Evolutionary conservation across 2,329 filamentous ascomycete species (phyloP).

Genomic region (Fusarium nematophilum): DNA sequence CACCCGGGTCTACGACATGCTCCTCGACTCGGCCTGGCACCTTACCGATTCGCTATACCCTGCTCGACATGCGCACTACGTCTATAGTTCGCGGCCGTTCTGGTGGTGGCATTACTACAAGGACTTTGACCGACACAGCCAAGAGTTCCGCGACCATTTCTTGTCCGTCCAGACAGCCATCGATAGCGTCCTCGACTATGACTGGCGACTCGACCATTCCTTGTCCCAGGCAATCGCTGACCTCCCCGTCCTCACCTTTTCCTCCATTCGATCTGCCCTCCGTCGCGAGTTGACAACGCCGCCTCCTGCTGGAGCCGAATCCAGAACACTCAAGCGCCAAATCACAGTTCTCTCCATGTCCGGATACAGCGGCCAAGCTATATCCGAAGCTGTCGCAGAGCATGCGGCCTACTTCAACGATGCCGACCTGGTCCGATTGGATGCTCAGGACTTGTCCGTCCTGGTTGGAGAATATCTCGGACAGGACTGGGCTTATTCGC

Average conservation of each 20-base stretch:
- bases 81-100: slow-evolving; percentile 50
- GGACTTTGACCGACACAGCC: slow-evolving; percentile 46
- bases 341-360: slow-evolving; percentile 53
- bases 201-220: slow-evolving; percentile 47
- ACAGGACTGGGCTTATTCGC: slow-evolving; percentile 63
- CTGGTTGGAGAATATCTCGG: slow-evolving; percentile 77
- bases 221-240: slow-evolving; percentile 51
- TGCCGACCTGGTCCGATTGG: slow-evolving; percentile 75
- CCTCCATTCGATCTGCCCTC: slow-evolving; percentile 45
- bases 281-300: slow-evolving; percentile 44
- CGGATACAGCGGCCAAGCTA: slow-evolving; percentile 53
- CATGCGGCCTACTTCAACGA: slow-evolving; percentile 69
- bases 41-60: slow-evolving; percentile 50
- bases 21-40: slow-evolving; percentile 53
- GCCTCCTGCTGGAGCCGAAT: slow-evolving; percentile 46
- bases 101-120: slow-evolving; percentile 56
- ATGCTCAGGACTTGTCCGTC: slow-evolving; percentile 76
- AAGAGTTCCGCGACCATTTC: slow-evolving; percentile 47
- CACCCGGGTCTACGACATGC: slow-evolving; percentile 48
- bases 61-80: slow-evolving; percentile 48
- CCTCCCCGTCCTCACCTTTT: slow-evolving; percentile 48
- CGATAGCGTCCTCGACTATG: slow-evolving; percentile 45
- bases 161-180: slow-evolving; percentile 42
- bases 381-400: slow-evolving; percentile 65
- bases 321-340: slow-evolving; percentile 51